Evolutionary conservation across 352 stramenopile genomes (phyloP), one percentile per base, ranked within the genome.

Genomic region (Phytophthora ramorum): DNA sequence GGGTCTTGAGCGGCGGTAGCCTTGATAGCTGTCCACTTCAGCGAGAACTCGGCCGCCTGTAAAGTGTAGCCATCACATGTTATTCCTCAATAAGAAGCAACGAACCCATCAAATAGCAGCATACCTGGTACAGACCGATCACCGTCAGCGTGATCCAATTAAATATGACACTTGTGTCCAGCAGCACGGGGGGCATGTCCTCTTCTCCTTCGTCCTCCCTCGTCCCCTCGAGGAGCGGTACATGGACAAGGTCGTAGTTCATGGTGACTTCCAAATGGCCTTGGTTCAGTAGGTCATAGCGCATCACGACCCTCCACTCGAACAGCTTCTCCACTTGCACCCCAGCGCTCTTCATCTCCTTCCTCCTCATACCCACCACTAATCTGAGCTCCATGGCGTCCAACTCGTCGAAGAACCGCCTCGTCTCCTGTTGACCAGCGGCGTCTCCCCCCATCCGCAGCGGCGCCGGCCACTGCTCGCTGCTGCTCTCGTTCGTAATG

Each of bases 221-320:
- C 22, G n/a, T n/a, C 7, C 50, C 20, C 2, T 47, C 58, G 19
- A 71, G 30, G 24, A 88, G 40, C 13, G 58, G 71, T 30, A 66
- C 53, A 41, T 55, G 65, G 19, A 65, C 48, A n/a, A 91, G 58
- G 2, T 73, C 63, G 17, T 89, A 90, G 40, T 79, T 79, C 64
- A 93, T 76, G 7, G 72, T 77, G 9, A 91, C 81, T 43, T 91
- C 79, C 26, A 93, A 48, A 45, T 93, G 85, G 13, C 85, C 79
- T 52, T 92, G 85, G 47, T 83, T 90, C 45, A 83, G 72, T 7
- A 93, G 54, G 34, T 91, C 78, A 56, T 93, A 93, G 22, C 71
- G 73, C 52, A 93, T 87, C 22, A 70, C 70, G 4, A 91, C 64
- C 41, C 73, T 76, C 85, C 85, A 93, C 63, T 82, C 56, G 26